These are phyloP conservation scores for Chloranthus sessilifolius DNA, from an alignment of 164 flowering plant species.

Conservation along the genomic window DNA sequence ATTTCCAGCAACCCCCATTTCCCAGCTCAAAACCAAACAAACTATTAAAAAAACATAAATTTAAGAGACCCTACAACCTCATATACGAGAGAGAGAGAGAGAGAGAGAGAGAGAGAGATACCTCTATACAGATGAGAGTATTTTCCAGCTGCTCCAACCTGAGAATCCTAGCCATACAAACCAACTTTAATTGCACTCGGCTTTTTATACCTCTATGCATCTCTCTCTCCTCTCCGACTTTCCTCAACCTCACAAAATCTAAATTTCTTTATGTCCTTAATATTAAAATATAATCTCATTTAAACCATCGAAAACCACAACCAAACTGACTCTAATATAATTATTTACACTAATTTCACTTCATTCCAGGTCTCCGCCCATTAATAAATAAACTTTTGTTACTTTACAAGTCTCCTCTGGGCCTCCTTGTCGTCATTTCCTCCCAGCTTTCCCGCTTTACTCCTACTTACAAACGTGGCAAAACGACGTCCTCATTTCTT, in stretches of 20 bases:
- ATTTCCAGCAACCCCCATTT: too few relatives aligned
- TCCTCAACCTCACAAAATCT: conserved; percentile 35
- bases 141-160: conserved; percentile 21
- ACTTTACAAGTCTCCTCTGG: not conserved
- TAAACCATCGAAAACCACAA: not conserved
- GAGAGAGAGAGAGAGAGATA: conserved; percentile 14
- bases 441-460: conserved; percentile 20
- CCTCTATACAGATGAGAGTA: conserved; percentile 17
- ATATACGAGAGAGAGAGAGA: not conserved
- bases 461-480: conserved; percentile 36
- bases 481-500: conserved; percentile 21
- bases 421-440: conserved; percentile 22
- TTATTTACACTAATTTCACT: too few relatives aligned
- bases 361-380: too few relatives aligned
- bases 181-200: conserved; percentile 12
- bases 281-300: conserved; percentile 6
- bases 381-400: too few relatives aligned
- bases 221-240: conserved; percentile 4
- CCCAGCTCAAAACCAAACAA: too few relatives aligned
- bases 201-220: too few relatives aligned
- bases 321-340: too few relatives aligned
- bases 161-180: conserved; percentile 34
- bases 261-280: too few relatives aligned
- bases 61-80: too few relatives aligned
- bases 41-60: too few relatives aligned